Evolutionary conservation across 1,139 yeast species (phyloP).

Genomic region (Geotrichum fermentans): DNA sequence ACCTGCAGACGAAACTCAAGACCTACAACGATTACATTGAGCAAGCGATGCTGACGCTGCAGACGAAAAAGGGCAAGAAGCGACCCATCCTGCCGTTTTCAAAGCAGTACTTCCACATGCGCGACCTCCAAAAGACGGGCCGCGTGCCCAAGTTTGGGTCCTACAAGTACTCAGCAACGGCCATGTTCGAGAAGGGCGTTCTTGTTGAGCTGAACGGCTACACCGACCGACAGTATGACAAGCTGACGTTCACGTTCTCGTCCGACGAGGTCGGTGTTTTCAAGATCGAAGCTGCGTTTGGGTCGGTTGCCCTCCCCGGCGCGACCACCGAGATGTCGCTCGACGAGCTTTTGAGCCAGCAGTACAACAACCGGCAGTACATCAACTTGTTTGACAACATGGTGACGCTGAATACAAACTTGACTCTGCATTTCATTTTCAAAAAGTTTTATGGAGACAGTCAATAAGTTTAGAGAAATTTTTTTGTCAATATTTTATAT

Average conservation of each 20-base stretch:
- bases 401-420: slow-evolving; percentile 62
- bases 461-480: slow-evolving; percentile 3
- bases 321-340: slow-evolving; percentile 52
- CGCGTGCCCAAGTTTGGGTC: slow-evolving; percentile 76
- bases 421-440: slow-evolving; percentile 63
- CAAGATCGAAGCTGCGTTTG: slow-evolving; percentile 60
- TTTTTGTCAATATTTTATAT: not conserved
- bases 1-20: slow-evolving; percentile 55
- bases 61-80: slow-evolving; percentile 49
- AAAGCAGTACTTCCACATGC: slow-evolving; percentile 71
- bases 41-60: slow-evolving; percentile 57
- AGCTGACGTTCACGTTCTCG: slow-evolving; percentile 68
- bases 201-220: slow-evolving; percentile 51
- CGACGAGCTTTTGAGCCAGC: slow-evolving; percentile 65
- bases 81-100: slow-evolving; percentile 59
- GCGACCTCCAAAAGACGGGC: slow-evolving; percentile 65
- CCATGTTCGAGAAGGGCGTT: slow-evolving; percentile 68
- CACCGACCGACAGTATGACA: slow-evolving; percentile 53
- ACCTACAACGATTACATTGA: slow-evolving; percentile 72
- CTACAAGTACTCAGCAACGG: slow-evolving; percentile 73
- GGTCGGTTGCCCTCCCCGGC: slow-evolving; percentile 46
- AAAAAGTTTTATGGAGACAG: slow-evolving; percentile 57
- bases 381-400: slow-evolving; percentile 58
- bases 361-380: slow-evolving; percentile 48
- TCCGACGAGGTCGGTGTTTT: slow-evolving; percentile 72